Conservation (phyloP, 2,329 filamentous ascomycete species). For the Stagonosporopsis vannaccii region DNA sequence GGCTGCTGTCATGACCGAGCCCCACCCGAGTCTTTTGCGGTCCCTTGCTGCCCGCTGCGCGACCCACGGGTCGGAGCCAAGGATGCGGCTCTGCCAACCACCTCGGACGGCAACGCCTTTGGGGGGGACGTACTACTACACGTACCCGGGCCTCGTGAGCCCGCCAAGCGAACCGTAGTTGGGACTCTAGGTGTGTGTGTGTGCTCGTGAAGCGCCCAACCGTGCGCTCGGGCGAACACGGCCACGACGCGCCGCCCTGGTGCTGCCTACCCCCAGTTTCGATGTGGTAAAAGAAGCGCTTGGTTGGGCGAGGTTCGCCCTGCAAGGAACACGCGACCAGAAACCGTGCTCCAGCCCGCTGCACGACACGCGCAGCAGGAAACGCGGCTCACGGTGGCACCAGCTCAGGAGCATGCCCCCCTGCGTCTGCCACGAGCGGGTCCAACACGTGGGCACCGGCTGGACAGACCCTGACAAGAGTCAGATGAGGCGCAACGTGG, state of each 20-base stretch:
- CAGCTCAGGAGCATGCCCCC: slow-evolving; percentile 9
- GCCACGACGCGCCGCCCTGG: slow-evolving; percentile 2
- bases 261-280: slow-evolving; percentile 11
- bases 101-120: background rate
- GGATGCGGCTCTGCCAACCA: slow-evolving; percentile 14
- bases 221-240: slow-evolving; percentile 12
- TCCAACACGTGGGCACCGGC: slow-evolving; percentile 19
- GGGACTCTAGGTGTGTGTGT: too few relatives aligned
- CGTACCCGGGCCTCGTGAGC: background rate
- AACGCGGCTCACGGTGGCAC: slow-evolving; percentile 12
- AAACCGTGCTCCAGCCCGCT: slow-evolving; percentile 18
- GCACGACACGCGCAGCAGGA: slow-evolving; percentile 19
- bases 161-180: slow-evolving; percentile 6
- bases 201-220: background rate
- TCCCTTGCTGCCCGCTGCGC: background rate
- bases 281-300: slow-evolving; percentile 18
- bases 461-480: slow-evolving; percentile 9
- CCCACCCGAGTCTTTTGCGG: slow-evolving; percentile 10
- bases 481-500: slow-evolving; percentile 12
- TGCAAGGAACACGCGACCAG: slow-evolving; percentile 15
- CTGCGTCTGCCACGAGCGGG: slow-evolving; percentile 7
- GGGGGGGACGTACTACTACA: background rate
- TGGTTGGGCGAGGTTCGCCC: slow-evolving; percentile 2
- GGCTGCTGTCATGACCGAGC: slow-evolving; percentile 12
- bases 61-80: slow-evolving; percentile 9